These are phyloP conservation scores for Dentipellis sp. DNA, from an alignment of 768 basidiomycete species.

Conservation along the genomic window DNA sequence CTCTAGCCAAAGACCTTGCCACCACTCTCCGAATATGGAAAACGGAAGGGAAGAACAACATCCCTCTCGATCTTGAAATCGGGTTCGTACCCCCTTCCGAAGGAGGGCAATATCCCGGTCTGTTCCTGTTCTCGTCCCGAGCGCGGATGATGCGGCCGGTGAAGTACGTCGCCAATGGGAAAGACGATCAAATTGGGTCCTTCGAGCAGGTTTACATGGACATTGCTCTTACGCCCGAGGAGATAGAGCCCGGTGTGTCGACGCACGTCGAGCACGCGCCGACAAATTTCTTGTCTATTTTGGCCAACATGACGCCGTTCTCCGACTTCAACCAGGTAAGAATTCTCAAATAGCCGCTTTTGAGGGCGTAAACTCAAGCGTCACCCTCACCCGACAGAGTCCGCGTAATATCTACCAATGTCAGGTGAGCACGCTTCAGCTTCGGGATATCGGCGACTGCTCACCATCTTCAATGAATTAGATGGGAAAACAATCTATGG, in stretches of 20 bases:
- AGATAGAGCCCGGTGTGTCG: slow-evolving; percentile 63
- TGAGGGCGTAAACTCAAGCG: slow-evolving; percentile 11
- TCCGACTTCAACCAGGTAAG: slow-evolving; percentile 97
- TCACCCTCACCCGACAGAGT: slow-evolving; percentile 36
- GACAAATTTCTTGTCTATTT: slow-evolving; percentile 91
- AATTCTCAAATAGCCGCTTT: not conserved
- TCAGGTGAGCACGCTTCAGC: slow-evolving; percentile 40
- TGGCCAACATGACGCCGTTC: slow-evolving; percentile 97
- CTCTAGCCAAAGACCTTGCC: slow-evolving; percentile 73
- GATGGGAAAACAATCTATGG: slow-evolving; percentile 99
- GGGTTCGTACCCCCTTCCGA: slow-evolving; percentile 78
- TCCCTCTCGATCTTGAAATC: slow-evolving; percentile 92
- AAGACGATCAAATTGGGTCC: slow-evolving; percentile 83
- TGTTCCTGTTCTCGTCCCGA: slow-evolving; percentile 82
- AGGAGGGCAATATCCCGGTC: slow-evolving; percentile 94
- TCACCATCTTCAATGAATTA: slow-evolving; percentile 21
- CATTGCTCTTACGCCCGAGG: slow-evolving; percentile 84
- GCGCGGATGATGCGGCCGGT: slow-evolving; percentile 98
- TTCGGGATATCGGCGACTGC: not conserved
- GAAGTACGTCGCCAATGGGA: slow-evolving; percentile 79
- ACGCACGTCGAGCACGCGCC: slow-evolving; percentile 93
- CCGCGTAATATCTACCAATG: slow-evolving; percentile 92
- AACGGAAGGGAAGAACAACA: slow-evolving; percentile 71
- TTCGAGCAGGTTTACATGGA: slow-evolving; percentile 99
- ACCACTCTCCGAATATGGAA: slow-evolving; percentile 86